Percentiles rank a stretch among this genome's conserved stretches.
These are phyloP conservation scores for Davidsoniella eucalypti DNA, from an alignment of 2,329 filamentous ascomycete species.

Conservation along the genomic window DNA sequence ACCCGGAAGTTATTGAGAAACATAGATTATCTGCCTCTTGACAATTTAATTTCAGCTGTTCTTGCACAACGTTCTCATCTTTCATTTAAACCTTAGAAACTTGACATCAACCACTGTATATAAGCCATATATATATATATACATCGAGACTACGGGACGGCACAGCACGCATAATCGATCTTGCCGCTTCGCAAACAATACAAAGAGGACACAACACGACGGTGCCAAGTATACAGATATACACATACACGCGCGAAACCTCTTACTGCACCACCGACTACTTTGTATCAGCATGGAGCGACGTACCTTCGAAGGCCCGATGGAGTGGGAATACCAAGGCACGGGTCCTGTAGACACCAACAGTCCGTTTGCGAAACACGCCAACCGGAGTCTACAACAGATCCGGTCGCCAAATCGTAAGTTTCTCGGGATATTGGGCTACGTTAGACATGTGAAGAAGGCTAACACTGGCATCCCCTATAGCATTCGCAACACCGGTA, in stretches of 20 bases:
- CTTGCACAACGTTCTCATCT: too few relatives aligned
- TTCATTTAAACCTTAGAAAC: too few relatives aligned
- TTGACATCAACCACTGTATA: too few relatives aligned
- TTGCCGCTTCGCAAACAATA: too few relatives aligned
- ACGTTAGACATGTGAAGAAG: background rate
- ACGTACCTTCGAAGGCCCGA: conserved; percentile 42
- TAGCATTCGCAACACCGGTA: conserved; percentile 1
- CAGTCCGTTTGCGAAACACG: conserved; percentile 35
- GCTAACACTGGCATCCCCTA: background rate
- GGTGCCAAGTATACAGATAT: background rate
- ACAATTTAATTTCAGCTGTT: too few relatives aligned
- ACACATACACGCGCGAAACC: background rate
- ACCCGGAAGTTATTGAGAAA: too few relatives aligned
- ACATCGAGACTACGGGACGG: too few relatives aligned
- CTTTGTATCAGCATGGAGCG: conserved; percentile 28
- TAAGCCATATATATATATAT: too few relatives aligned
- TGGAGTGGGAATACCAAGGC: conserved; percentile 51
- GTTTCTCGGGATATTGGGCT: background rate
- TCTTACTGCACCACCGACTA: background rate
- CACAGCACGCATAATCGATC: too few relatives aligned
- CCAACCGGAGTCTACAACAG: background rate
- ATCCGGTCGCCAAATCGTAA: background rate
- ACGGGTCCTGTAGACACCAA: conserved; percentile 40
- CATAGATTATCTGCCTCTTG: too few relatives aligned
- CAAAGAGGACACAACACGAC: background rate